Percentiles rank a stretch among this genome's conserved stretches.
phyloP scores from a whole-genome alignment of 345 rosid genomes.

The Iberis pinnata region DNA sequence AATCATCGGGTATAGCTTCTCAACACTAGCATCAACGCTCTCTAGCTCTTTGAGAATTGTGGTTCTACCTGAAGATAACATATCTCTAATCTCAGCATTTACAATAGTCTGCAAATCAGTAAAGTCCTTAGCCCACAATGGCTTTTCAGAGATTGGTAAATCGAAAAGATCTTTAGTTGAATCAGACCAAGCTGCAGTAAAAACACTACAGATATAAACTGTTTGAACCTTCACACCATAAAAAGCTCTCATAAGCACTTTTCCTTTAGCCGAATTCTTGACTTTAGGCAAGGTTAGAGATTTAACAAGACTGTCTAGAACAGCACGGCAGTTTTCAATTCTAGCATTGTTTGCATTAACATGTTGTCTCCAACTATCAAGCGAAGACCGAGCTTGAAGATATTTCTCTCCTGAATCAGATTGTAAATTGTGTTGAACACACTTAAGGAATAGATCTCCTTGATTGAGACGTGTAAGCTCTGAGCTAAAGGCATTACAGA shows the following conservation, averaged over 20 bases:
- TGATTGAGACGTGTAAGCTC: conserved; percentile 69
- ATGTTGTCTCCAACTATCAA: conserved; percentile 74
- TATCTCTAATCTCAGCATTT: conserved; percentile 46
- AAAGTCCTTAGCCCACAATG: conserved; percentile 55
- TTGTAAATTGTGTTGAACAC: conserved; percentile 51
- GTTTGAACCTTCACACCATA: conserved; percentile 82
- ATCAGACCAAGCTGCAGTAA: conserved; percentile 70
- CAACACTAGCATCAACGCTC: conserved; percentile 46
- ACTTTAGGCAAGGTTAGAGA: conserved; percentile 70
- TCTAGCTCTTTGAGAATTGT: conserved; percentile 55
- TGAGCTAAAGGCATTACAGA: conserved; percentile 70
- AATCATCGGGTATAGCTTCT: conserved; percentile 56
- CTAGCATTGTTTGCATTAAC: conserved; percentile 55
- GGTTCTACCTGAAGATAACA: conserved; percentile 33
- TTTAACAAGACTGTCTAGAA: conserved; percentile 45
- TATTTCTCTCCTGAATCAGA: conserved; percentile 43
- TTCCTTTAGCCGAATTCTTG: conserved; percentile 78
- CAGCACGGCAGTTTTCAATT: conserved; percentile 49
- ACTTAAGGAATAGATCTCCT: conserved; percentile 73
- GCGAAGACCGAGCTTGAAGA: conserved; percentile 49
- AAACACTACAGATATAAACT: conserved; percentile 60
- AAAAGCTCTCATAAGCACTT: conserved; percentile 83
- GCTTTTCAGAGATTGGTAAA: conserved; percentile 41
- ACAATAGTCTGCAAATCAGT: conserved; percentile 45
- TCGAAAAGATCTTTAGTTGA: conserved; percentile 48